Base-by-base conservation (phyloP, 1,284 basidiomycete genomes). In the Entoloma clypeatum region DNA sequence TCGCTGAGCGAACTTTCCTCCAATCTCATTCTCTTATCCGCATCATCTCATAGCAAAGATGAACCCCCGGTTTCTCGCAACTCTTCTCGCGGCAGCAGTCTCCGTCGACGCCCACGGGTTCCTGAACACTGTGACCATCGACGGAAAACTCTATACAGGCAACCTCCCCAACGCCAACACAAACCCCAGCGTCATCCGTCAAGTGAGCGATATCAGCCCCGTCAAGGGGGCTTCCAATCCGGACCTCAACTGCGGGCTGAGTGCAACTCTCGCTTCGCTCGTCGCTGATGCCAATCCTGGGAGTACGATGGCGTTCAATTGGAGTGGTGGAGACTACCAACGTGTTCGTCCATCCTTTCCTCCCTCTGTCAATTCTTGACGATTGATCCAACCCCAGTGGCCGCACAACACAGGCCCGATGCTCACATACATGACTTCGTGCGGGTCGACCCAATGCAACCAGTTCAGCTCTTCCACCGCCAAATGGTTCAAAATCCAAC, bases 331-430 rank as follows among this genome's bases (percentile, higher is more conserved):
- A 1, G 67, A 68, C 51, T 64, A 64, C 61, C 39, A 61, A 70
- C 36, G 78, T 81, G 75, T 67, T 7, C 25, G 36, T 31, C 27
- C 28, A 19, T 3, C 30, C 16, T 33, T 30, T 26, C 26, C 34
- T 36, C 41, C 41, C 29, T 18, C 29, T 9, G 45, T 10, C 29
- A 23, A 18, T 43, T 14, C 37, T 43, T 33, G 40, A 24, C 39
- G n/a, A n/a, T n/a, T n/a, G n/a, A n/a, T n/a, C n/a, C n/a, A n/a
- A n/a, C n/a, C n/a, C n/a, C n/a, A 85, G 79, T 86, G 82, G 84
- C 77, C 79, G 2, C 85, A 88, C 53, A 69, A 83, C 44, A 78
- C 67, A 7, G 85, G 85, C 3, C 84, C 85, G 2, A 61, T 87
- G 55, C 66, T 86, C 61, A 81, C 78, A 27, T 88, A 88, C 57